Conservation (phyloP, 2,329 filamentous ascomycete species). For the Sphaerulina musiva region DNA sequence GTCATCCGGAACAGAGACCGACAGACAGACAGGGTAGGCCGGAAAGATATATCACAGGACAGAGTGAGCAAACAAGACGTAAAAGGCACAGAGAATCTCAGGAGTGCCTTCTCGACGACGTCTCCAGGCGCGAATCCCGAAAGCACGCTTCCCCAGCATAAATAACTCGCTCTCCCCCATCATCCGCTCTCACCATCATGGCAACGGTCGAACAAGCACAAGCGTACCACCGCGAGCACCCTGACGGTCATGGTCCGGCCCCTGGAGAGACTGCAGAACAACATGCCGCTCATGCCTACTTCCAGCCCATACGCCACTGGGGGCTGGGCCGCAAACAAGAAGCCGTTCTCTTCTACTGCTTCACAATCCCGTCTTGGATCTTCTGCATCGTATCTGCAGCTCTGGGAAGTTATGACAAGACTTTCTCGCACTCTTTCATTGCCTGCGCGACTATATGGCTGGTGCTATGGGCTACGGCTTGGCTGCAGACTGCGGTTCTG, state of each 20-base stretch:
- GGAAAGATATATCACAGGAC: too few species aligned
- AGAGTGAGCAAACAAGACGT: too few species aligned
- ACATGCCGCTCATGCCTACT: constrained; percentile 25
- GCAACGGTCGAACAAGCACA: constrained; percentile 17
- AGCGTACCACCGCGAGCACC: constrained; percentile 11
- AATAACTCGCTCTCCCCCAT: background rate
- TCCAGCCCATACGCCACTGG: constrained; percentile 26
- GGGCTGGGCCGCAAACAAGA: constrained; percentile 26
- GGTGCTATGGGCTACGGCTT: constrained; percentile 29
- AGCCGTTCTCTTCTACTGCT: constrained; percentile 29
- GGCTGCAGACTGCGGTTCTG: constrained; percentile 30
- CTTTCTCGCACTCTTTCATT: constrained; percentile 24
- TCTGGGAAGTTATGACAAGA: constrained; percentile 20
- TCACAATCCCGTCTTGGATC: constrained; percentile 26
- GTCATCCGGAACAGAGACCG: background rate
- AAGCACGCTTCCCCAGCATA: background rate
- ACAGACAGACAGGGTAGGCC: background rate
- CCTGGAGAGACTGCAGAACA: constrained; percentile 28
- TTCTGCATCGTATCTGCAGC: constrained; percentile 28
- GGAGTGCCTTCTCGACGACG: background rate
- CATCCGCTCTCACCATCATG: constrained; percentile 7
- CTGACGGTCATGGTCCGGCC: constrained; percentile 16
- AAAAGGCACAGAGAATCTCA: too few species aligned
- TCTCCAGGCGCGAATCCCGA: background rate
- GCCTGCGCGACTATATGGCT: constrained; percentile 24